Base-by-base conservation (phyloP, 768 basidiomycete genomes). In the Mycena epipterygia region DNA sequence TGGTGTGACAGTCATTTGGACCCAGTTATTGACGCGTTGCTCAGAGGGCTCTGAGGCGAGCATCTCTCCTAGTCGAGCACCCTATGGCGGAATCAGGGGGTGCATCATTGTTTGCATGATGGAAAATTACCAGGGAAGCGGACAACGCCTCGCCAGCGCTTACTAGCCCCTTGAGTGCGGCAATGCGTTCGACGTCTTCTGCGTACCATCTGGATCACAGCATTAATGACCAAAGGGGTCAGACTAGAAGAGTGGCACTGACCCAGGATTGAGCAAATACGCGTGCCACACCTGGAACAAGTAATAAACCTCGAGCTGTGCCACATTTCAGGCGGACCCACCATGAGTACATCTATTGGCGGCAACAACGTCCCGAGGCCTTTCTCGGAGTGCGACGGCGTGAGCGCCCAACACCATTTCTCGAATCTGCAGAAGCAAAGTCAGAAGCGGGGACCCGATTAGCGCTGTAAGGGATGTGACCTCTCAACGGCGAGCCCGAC, bases 191-290 rank as follows among this genome's bases (percentile, higher is more conserved):
- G 3, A 71, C 70, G 59, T 84, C 84, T 61, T 83, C 83, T 1
- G 73, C 74, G 61, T 80, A 82, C 79, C 81, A 80, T 25, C 81
- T 82, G 42, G 3, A 17, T 25, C 0, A 7, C 23, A 29, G 32
- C 32, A 11, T 48, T 17, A 27, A 27, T 27, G 23, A 23, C 41
- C 33, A 23, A 25, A 3, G 21, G 29, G 62, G 44, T 37, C 62
- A 33, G 69, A 6, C 37, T 13, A 14, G 35, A 46, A 46, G 46
- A 11, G 23, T 5, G 46, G 57, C 23, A 70, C 70, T 3, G 23
- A 68, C 80, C 75, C 51, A 13, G 69, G 70, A 32, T 75, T 79
- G 7, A 84, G 72, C 76, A 82, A 76, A 64, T 84, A 84, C 1
- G 83, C 75, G 63, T 84, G 83, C 81, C 81, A 82, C 11, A 82